Conservation (phyloP, 2,329 filamentous ascomycete genomes). For the Paradendryphiella salina region DNA sequence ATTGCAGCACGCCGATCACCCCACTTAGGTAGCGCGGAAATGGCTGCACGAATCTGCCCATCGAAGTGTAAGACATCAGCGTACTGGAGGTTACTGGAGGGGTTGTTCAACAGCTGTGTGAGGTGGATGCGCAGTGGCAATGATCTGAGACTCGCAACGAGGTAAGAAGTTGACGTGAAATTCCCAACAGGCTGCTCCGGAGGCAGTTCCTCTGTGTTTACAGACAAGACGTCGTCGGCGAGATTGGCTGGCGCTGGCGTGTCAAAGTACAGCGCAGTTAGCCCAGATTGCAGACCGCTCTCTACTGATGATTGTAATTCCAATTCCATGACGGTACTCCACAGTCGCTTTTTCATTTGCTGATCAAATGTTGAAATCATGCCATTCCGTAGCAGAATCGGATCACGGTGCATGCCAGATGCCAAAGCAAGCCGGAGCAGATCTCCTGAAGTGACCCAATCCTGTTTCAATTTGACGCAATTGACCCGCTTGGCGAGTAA, state of each 20-base stretch:
- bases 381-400: constrained; percentile 42
- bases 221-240: constrained; percentile 53
- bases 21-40: constrained; percentile 34
- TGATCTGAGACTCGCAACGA: constrained; percentile 28
- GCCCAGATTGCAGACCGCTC: constrained; percentile 55
- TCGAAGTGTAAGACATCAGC: constrained; percentile 42
- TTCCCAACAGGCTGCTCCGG: constrained; percentile 28
- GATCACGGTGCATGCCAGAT: constrained; percentile 58
- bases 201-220: constrained; percentile 30
- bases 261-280: constrained; percentile 54
- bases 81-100: constrained; percentile 34
- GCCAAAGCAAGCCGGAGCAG: constrained; percentile 58
- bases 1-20: constrained; percentile 19
- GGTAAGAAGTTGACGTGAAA: constrained; percentile 41
- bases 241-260: constrained; percentile 55
- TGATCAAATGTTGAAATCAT: constrained; percentile 50
- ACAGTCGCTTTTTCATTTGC: constrained; percentile 60
- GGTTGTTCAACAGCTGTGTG: constrained; percentile 40
- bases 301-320: constrained; percentile 61
- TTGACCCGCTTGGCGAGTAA: constrained; percentile 56
- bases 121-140: constrained; percentile 40
- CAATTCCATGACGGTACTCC: constrained; percentile 61
- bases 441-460: constrained; percentile 57
- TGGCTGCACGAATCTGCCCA: constrained; percentile 29
- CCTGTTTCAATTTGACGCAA: constrained; percentile 58